phyloP scores from a whole-genome alignment of 1,284 basidiomycete genomes.

The Cystobasidium sp. region DNA sequence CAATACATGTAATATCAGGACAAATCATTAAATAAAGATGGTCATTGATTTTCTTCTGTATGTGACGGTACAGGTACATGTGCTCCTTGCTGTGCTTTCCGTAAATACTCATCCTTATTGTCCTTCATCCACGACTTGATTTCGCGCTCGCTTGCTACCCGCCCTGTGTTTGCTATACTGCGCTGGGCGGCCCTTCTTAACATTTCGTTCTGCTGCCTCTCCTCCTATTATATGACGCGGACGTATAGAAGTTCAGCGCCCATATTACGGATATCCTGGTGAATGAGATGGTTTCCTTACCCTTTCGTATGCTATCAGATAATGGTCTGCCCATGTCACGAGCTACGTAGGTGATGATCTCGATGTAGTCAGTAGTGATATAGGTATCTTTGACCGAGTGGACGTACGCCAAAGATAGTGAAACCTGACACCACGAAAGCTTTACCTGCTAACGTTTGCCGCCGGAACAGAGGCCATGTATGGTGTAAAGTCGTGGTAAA shows the following conservation, averaged over 20 bases:
- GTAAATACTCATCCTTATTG: slow-evolving; percentile 21
- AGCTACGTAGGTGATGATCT: background rate
- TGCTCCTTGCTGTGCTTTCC: background rate
- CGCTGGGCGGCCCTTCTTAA: slow-evolving; percentile 27
- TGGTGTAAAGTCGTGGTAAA: slow-evolving; percentile 30
- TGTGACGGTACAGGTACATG: background rate
- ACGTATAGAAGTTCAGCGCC: background rate
- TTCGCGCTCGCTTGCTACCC: slow-evolving; percentile 27
- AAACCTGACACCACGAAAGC: slow-evolving; percentile 35
- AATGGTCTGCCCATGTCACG: slow-evolving; percentile 42
- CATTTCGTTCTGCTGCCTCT: slow-evolving; percentile 25
- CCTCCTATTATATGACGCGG: background rate
- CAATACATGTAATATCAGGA: too few species aligned
- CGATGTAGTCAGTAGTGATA: background rate
- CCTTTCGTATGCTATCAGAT: slow-evolving; percentile 34
- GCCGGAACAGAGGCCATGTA: slow-evolving; percentile 36
- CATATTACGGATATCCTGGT: background rate
- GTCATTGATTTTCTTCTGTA: background rate
- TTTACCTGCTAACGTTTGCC: slow-evolving; percentile 40
- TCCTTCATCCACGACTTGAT: slow-evolving; percentile 33
- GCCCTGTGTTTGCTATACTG: slow-evolving; percentile 18
- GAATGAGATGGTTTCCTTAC: background rate
- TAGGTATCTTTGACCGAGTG: background rate
- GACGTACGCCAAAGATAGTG: slow-evolving; percentile 37
- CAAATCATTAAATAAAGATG: too few species aligned